phyloP scores from a whole-genome alignment of 306 rosid genomes.

The Lablab purpureus region DNA sequence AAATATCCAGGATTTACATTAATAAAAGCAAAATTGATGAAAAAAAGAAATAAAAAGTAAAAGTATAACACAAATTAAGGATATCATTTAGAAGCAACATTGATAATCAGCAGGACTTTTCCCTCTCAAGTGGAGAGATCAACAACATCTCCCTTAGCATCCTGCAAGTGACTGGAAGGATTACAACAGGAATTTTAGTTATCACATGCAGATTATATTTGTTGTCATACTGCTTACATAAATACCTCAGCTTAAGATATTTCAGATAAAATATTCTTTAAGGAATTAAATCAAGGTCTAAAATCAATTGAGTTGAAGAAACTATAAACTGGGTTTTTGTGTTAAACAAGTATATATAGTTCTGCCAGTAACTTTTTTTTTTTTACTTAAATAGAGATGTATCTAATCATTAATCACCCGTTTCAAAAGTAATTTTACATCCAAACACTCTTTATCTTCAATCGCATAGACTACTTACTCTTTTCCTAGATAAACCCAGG shows the following conservation, averaged over 20 bases:
- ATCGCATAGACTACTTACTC: too few species aligned
- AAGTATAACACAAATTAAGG: slow-evolving; percentile 21
- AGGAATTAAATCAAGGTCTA: too few species aligned
- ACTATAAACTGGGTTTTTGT: too few species aligned
- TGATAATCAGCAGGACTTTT: slow-evolving; percentile 71
- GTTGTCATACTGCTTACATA: neutral
- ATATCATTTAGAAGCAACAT: slow-evolving; percentile 89
- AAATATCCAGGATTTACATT: neutral
- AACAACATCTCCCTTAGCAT: slow-evolving; percentile 64
- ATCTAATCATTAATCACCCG: neutral
- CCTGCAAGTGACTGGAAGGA: slow-evolving; percentile 47
- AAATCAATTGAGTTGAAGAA: too few species aligned
- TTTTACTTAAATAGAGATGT: too few species aligned
- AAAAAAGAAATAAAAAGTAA: neutral
- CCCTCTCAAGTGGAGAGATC: slow-evolving; percentile 66
- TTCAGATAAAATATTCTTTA: too few species aligned
- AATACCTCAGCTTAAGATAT: neutral
- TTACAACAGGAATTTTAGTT: neutral
- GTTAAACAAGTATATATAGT: too few species aligned
- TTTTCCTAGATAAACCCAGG: too few species aligned
- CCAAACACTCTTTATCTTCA: too few species aligned
- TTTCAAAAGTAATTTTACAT: neutral
- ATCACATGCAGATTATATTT: neutral
- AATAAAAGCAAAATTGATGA: neutral
- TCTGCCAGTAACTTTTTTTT: too few species aligned